A percentile compares a stretch with the other conserved stretches of the same genome.
Evolutionary conservation across 2,329 filamentous ascomycete species (phyloP).

Genomic region (Byssochlamys sp.): DNA sequence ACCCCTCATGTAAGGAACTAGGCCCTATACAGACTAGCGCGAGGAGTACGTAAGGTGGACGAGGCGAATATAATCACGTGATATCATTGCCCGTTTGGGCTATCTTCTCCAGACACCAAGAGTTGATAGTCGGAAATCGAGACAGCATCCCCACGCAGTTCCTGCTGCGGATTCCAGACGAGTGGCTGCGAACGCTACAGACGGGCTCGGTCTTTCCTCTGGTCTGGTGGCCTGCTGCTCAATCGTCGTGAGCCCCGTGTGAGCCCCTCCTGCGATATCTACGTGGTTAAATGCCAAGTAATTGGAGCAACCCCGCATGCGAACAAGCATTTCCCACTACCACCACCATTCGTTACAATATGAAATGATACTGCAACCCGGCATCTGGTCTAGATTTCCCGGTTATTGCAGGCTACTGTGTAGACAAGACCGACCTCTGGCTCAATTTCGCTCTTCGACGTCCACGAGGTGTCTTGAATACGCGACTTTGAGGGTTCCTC

Average conservation of each 20-base stretch:
- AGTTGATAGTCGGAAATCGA: background rate
- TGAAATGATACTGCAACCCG: background rate
- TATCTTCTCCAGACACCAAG: background rate
- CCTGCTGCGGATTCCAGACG: background rate
- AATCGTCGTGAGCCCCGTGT: background rate
- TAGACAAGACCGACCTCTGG: background rate
- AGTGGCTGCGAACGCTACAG: background rate
- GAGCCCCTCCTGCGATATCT: background rate
- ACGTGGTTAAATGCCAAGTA: background rate
- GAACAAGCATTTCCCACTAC: background rate
- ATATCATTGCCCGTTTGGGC: background rate
- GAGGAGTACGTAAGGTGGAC: background rate
- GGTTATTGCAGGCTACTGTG: background rate
- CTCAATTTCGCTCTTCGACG: background rate
- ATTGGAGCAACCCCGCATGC: slow-evolving; percentile 1
- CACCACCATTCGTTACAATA: background rate
- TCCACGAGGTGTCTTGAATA: background rate
- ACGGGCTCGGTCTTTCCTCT: background rate
- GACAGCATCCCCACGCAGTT: background rate
- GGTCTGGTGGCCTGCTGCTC: no score
- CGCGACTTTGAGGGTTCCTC: background rate
- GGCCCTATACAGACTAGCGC: slow-evolving; percentile 8
- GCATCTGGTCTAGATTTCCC: background rate
- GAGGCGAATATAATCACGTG: background rate
- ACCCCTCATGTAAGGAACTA: background rate